Evolutionary conservation across 2,329 filamentous ascomycete species (phyloP), one percentile per base, ranked within the genome.

Genomic region (Drechslera avenae): DNA sequence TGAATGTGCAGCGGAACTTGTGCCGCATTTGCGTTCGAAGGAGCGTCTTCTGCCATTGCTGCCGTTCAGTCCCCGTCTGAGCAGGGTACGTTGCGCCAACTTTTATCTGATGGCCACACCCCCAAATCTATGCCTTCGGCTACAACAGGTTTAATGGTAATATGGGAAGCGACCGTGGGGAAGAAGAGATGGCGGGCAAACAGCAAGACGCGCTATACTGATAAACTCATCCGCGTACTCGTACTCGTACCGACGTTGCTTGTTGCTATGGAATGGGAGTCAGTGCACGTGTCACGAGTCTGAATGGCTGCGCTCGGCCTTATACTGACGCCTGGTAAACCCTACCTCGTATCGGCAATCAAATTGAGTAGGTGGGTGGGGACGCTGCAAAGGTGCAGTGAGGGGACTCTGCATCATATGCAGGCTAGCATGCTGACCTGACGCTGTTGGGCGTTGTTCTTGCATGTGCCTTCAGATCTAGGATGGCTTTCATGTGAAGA

Each of bases 1-100:
- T 73, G 61, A 32, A 75, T 70, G 50, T 71, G 71, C 33, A 65
- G 64, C 47, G 59, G 59, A 36, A 54, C 54, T 49, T 62, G 62
- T 33, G 52, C 47, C 34, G 66, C 56, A 37, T 60, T 56, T 31
- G 62, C 52, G 40, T 62, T 57, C 21, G 60, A 63, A 4, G 26
- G 26, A 53, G 60, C 50, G 56, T 71, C 62, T 39, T 69, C 68
- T 42, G 62, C 68, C 66, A 68, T 72, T 23, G 45, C 47, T 28
- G 26, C 47, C 37, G 35, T 28, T 30, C 44, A 37, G 45, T 55
- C 44, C 44, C 49, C 39, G 49, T 44, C 44, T 31, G 50, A 35
- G 41, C 43, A 53, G 49, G 49, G 49, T 46, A 26, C 40, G 26
- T 28, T 28, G 26, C 31, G 40, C 41, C 43, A 26, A 40, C 23